Conservation (phyloP, 73 alveolate species). For the Symbiodinium natans region DNA sequence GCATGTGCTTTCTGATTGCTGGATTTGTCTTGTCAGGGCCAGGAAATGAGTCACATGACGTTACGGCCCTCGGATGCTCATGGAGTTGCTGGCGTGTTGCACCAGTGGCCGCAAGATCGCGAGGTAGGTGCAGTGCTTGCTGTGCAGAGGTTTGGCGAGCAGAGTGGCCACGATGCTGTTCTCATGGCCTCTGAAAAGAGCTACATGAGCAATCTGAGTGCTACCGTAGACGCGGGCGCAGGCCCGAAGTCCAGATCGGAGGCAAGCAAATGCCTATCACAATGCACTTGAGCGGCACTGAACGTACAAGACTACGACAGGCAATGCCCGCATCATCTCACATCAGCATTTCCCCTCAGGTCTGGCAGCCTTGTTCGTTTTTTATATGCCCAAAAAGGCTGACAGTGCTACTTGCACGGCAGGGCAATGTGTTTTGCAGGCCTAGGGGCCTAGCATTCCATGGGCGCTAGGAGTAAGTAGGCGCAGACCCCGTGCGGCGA, state of each 20-base stretch:
- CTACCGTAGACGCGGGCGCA: not conserved
- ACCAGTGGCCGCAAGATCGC: too few species aligned
- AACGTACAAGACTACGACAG: too few species aligned
- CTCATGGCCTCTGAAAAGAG: conserved; percentile 7
- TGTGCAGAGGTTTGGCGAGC: not conserved
- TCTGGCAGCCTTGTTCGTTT: not conserved
- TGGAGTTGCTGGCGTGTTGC: too few species aligned
- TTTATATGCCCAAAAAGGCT: not conserved
- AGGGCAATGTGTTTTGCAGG: too few species aligned
- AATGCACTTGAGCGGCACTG: too few species aligned
- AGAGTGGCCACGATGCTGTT: not conserved
- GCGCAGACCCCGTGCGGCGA: too few species aligned
- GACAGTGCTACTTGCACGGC: not conserved
- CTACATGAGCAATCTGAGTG: not conserved
- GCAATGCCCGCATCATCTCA: not conserved
- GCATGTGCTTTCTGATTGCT: not conserved
- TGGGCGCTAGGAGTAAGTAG: too few species aligned
- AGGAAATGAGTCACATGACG: not conserved
- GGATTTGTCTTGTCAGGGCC: not conserved
- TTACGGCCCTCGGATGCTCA: not conserved
- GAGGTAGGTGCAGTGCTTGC: too few species aligned
- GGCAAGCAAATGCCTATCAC: not conserved
- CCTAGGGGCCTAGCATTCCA: too few species aligned
- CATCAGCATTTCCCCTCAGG: not conserved
- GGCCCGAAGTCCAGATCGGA: not conserved